Base-by-base conservation (phyloP, 495 filamentous ascomycete species). In the Terfezia claveryi region DNA sequence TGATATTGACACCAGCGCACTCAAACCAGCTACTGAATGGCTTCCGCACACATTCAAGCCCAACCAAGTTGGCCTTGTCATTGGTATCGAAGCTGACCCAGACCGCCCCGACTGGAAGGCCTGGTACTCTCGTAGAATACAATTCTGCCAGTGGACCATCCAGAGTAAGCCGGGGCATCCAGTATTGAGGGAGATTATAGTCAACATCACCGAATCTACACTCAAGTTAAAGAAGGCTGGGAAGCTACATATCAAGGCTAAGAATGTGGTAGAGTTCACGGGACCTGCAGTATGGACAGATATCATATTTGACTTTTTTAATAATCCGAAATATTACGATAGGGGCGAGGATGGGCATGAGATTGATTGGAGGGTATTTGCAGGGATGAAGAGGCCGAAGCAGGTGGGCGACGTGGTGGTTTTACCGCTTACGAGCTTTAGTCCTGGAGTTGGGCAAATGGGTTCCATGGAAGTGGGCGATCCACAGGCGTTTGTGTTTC, bases 91-190 rank as follows among this genome's bases (percentile, higher is more conserved):
- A 68, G 91, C 91, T 4, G 91, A 98, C 62, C 88, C 91, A 1
- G 87, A 96, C 66, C 76, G 91, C 46, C 74, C 77, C 2, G 91
- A 98, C 62, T 98, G 91, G 91, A 75, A 78, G 37, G 74, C 93
- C 0, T 98, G 91, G 91, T 98, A 95, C 69, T 87, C 85, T 53
- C 82, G 91, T 53, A 75, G 91, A 32, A 86, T 98, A 52, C 91
- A 98, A 63, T 98, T 98, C 68, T 98, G 91, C 68, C 91, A 98
- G 66, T 98, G 91, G 91, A 98, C 91, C 4, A 94, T 98, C 53
- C 89, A 95, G 64, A 71, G 84, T 46, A 98, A 98, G 67, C 83
- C 91, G 0, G 91, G 91, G 8, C 91, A 98, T 63, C 91, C 91
- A 0, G 81, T 95, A 20, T 72, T 98, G 50, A 76, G 84, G 27